Conservation (phyloP, 2,329 filamentous ascomycete genomes). For the Microdochium nivale region DNA sequence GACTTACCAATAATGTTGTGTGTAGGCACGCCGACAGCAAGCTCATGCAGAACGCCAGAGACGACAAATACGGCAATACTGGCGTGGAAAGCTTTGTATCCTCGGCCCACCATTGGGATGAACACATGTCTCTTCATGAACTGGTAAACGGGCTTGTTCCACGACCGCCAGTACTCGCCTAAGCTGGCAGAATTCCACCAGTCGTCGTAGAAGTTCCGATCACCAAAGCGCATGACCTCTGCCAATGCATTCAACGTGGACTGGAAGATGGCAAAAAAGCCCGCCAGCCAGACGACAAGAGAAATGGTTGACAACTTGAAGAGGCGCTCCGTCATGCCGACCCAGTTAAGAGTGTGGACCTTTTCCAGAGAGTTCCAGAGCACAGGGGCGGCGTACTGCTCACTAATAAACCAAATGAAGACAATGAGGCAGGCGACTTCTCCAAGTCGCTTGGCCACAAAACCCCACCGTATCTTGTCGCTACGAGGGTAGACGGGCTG, state of each 20-base stretch:
- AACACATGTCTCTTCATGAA: conserved; percentile 97
- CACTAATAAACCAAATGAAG: conserved; percentile 91
- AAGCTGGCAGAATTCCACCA: conserved; percentile 95
- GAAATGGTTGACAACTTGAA: conserved; percentile 95
- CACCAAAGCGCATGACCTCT: conserved; percentile 82
- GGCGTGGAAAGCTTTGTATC: conserved; percentile 62
- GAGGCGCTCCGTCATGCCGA: conserved; percentile 77
- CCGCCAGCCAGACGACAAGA: conserved; percentile 91
- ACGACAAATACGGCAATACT: conserved; percentile 80
- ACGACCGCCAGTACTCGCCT: conserved; percentile 85
- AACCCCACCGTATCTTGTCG: conserved; percentile 72
- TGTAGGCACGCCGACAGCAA: conserved; percentile 88
- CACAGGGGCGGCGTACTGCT: conserved; percentile 88
- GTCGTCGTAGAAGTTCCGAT: conserved; percentile 90
- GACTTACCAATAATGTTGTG: conserved; percentile 78
- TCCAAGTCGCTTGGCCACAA: conserved; percentile 72
- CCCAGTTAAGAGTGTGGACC: conserved; percentile 70
- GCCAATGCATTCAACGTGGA: conserved; percentile 85
- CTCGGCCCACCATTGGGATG: conserved; percentile 75
- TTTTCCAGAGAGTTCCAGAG: conserved; percentile 85
- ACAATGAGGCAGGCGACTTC: conserved; percentile 73
- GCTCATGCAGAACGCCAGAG: conserved; percentile 82
- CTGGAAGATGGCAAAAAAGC: conserved; percentile 96
- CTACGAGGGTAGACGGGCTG: conserved; percentile 93
- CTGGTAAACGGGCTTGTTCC: conserved; percentile 96